A percentile compares a stretch with the other conserved stretches of the same genome.
These are phyloP conservation scores for Beauveria asiatica DNA, from an alignment of 2,329 filamentous ascomycete species.

Conservation along the genomic window DNA sequence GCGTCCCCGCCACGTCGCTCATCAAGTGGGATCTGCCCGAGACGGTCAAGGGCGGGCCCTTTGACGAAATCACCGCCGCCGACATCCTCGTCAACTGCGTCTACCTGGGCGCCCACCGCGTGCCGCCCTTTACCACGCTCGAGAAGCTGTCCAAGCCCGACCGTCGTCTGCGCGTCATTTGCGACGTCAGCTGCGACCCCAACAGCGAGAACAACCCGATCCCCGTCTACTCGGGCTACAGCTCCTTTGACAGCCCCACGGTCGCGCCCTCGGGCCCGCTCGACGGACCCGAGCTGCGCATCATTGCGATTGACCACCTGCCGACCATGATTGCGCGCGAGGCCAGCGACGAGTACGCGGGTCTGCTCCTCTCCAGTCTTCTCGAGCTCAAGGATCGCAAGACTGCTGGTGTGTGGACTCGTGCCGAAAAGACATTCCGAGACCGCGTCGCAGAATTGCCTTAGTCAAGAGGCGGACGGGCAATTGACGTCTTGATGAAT, in stretches of 20 bases:
- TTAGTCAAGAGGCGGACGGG: not conserved
- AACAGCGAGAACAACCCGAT: conserved; percentile 59
- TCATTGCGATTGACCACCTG: conserved; percentile 79
- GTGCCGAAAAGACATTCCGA: conserved; percentile 71
- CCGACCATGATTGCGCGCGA: conserved; percentile 74
- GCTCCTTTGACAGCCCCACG: conserved; percentile 75
- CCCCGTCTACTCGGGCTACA: conserved; percentile 72
- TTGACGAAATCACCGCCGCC: conserved; percentile 62
- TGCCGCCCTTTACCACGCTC: conserved; percentile 63
- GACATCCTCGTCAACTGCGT: conserved; percentile 81
- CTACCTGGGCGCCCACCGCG: conserved; percentile 48
- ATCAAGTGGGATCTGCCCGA: conserved; percentile 65
- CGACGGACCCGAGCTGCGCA: conserved; percentile 52
- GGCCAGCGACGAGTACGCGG: conserved; percentile 73
- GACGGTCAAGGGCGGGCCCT: conserved; percentile 63
- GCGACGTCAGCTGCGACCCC: conserved; percentile 66
- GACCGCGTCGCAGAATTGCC: conserved; percentile 36
- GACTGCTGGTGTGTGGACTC: conserved; percentile 64
- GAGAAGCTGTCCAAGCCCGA: conserved; percentile 48
- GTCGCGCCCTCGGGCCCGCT: conserved; percentile 56
- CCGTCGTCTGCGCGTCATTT: conserved; percentile 68
- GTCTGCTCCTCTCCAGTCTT: conserved; percentile 65
- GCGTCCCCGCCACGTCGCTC: conserved; percentile 42
- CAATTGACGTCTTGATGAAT: not conserved
- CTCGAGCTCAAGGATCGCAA: conserved; percentile 65